Conservation (phyloP, 768 basidiomycete species). For the Zangia roseola region DNA sequence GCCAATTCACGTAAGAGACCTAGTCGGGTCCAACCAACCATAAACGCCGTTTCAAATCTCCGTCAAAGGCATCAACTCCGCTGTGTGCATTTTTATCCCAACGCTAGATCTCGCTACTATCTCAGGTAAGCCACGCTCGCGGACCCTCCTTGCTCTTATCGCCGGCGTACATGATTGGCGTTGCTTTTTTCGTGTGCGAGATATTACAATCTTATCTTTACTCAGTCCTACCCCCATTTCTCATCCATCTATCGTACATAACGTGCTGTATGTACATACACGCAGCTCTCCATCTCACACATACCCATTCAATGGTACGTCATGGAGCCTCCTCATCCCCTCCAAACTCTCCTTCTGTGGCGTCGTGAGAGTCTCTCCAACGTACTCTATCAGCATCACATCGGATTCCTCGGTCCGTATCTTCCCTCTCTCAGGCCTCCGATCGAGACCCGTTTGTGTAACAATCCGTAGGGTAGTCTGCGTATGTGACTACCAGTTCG, state of each 20-base stretch:
- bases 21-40: not conserved
- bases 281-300: no score
- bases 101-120: not conserved
- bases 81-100: no score
- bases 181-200: slow-evolving; percentile 17
- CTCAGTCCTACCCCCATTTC: no score
- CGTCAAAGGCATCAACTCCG: no score
- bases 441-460: not conserved
- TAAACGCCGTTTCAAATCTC: slow-evolving; percentile 25
- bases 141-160: slow-evolving; percentile 13
- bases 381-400: not conserved
- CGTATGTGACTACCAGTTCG: slow-evolving; percentile 7
- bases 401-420: slow-evolving; percentile 6
- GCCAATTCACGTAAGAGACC: slow-evolving; percentile 4
- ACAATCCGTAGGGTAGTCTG: not conserved
- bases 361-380: slow-evolving; percentile 7
- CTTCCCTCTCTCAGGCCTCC: no score
- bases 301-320: not conserved
- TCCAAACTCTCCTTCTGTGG: not conserved
- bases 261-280: no score
- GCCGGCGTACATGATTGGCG: slow-evolving; percentile 19
- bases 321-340: not conserved
- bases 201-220: no score
- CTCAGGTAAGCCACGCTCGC: not conserved
- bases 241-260: no score